These are phyloP conservation scores for Magnusiomyces suaveolens DNA, from an alignment of 1,139 yeast genomes.

Conservation along the genomic window DNA sequence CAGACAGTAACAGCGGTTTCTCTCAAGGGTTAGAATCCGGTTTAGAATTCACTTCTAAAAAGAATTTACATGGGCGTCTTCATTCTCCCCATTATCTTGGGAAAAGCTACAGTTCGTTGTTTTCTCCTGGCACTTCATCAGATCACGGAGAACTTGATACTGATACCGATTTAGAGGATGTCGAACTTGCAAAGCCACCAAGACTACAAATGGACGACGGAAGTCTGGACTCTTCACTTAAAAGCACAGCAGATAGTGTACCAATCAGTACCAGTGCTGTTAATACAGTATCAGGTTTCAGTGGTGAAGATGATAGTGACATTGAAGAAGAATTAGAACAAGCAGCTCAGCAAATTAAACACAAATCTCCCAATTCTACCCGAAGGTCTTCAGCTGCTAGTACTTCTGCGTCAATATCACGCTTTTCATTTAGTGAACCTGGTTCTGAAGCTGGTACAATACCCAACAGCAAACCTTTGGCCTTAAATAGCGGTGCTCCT, in stretches of 20 bases:
- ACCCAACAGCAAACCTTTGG: conserved; percentile 13
- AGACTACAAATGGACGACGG: not conserved
- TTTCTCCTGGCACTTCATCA: not conserved
- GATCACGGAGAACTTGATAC: not conserved
- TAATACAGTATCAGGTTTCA: conserved; percentile 16
- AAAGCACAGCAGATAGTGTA: conserved; percentile 4
- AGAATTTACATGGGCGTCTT: not conserved
- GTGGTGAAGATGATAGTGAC: conserved; percentile 32
- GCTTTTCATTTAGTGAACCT: conserved; percentile 13
- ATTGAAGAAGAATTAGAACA: conserved; percentile 31
- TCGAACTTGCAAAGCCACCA: not conserved
- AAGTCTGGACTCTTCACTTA: not conserved
- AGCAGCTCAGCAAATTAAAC: conserved; percentile 27
- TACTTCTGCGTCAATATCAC: not conserved
- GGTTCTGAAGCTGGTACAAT: conserved; percentile 1
- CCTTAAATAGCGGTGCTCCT: conserved; percentile 12
- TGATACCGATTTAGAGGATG: conserved; percentile 10
- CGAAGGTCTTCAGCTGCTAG: conserved; percentile 3
- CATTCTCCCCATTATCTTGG: not conserved
- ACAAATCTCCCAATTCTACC: conserved; percentile 15
- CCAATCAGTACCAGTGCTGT: conserved; percentile 8
- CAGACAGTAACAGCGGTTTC: not conserved
- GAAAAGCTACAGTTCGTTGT: conserved; percentile 1
- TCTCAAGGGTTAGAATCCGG: conserved; percentile 4
- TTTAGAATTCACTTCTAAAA: not conserved